Base-by-base conservation (phyloP, 2,329 filamentous ascomycete genomes). In the Camillea tinctor region DNA sequence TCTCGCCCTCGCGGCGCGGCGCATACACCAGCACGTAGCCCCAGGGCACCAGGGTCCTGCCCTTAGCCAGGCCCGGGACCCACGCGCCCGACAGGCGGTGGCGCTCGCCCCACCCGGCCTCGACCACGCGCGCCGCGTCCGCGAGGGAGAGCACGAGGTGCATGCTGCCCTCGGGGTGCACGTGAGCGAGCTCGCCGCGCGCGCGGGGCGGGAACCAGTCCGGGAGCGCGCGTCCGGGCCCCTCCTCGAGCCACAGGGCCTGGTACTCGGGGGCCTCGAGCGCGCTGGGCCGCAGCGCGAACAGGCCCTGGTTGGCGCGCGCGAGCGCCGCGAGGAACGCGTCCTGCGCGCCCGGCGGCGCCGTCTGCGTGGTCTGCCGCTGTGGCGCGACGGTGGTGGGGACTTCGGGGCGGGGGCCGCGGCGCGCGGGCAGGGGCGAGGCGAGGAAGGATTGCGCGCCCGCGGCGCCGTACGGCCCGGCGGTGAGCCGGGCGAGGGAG, bases 21-120 rank as follows among this genome's bases (percentile, higher is more conserved):
- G 77, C 76, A 24, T 80, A 80, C 0, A 80, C 50, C 51, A 80
- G 54, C 26, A 79, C 68, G 56, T 77, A 80, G 0, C 70, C 70
- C 66, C 71, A 72, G 1, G 77, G 75, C 50, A 76, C 4, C 9
- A 44, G 13, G 13, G 15, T 44, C 36, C 17, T 44, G 6, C 36
- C 17, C 36, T 44, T 44, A 2, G 5, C 36, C 15, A 13, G 4
- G 5, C 1, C 62, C 48, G 1, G 57, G 61, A 1, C 58, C 55
- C 2, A 67, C 68, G 1, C 75, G 75, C 15, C 71, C 69, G 44
- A 80, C 44, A 80, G 66, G 54, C 61, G 63, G 54, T 79, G 77
- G 3, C 77, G 66, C 68, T 78, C 73, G 19, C 71, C 77, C 77
- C 78, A 80, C 0, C 76, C 76, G 50, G 64, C 68, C 4, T 58